Percentiles rank a stretch among this genome's conserved stretches.
Conservation (phyloP, 2,329 filamentous ascomycete species). For the Aureobasidium sp. region DNA sequence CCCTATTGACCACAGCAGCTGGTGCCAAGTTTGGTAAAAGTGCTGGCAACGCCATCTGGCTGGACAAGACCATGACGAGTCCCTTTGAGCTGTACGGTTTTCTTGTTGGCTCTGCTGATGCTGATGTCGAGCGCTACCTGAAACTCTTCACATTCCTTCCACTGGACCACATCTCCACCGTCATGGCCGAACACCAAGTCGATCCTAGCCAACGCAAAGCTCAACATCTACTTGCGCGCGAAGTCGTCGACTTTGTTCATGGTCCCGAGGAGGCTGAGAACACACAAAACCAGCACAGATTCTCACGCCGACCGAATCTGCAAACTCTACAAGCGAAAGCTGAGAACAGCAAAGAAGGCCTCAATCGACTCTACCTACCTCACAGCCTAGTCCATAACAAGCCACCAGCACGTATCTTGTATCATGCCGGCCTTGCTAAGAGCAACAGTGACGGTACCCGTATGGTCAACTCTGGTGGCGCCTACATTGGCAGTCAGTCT, state of each 20-base stretch:
- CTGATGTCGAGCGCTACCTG: conserved; percentile 70
- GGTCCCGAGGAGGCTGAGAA: conserved; percentile 55
- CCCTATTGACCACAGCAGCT: conserved; percentile 73
- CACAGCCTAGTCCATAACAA: conserved; percentile 19
- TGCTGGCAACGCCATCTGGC: conserved; percentile 88
- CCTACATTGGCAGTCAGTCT: conserved; percentile 21
- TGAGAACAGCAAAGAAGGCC: not conserved
- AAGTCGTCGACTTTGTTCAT: conserved; percentile 75
- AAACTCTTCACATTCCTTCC: conserved; percentile 89
- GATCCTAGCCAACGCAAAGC: conserved; percentile 66
- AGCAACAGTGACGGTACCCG: conserved; percentile 24
- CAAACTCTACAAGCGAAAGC: not conserved
- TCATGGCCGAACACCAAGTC: conserved; percentile 59
- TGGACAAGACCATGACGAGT: conserved; percentile 71
- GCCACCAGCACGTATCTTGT: conserved; percentile 23
- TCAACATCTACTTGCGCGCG: conserved; percentile 73
- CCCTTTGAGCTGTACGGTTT: conserved; percentile 84
- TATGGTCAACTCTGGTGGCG: conserved; percentile 24
- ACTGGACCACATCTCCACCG: conserved; percentile 51
- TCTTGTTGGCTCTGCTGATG: conserved; percentile 74
- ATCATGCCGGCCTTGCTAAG: conserved; percentile 23
- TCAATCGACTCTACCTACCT: conserved; percentile 16
- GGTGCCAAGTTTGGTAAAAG: conserved; percentile 94
- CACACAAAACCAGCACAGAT: conserved; percentile 47
- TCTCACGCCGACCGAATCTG: conserved; percentile 5